Percentiles rank a stretch among this genome's conserved stretches.
phyloP scores from a whole-genome alignment of 202 grass and related monocot species.

The Panicum virgatum region DNA sequence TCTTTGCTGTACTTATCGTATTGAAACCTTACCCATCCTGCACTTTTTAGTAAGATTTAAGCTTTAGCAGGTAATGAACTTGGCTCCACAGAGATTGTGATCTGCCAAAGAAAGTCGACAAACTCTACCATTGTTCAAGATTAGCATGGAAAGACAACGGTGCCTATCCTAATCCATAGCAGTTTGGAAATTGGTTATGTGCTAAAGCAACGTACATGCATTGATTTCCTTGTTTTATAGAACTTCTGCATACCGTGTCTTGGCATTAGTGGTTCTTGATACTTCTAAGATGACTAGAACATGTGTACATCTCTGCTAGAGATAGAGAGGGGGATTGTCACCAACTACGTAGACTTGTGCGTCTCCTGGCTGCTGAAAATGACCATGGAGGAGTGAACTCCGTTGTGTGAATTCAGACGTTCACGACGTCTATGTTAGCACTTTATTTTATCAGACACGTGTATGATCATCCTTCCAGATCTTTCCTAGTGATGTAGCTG shows the following conservation, averaged over 20 bases:
- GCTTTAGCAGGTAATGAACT: not conserved
- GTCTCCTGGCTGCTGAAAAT: constrained; percentile 2
- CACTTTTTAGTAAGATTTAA: not conserved
- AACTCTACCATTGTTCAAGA: too few species aligned
- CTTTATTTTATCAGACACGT: not conserved
- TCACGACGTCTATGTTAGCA: constrained; percentile 18
- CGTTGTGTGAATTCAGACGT: constrained; percentile 28
- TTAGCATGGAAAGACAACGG: not conserved
- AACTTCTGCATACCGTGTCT: not conserved
- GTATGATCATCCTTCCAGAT: not conserved
- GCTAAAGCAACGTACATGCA: not conserved
- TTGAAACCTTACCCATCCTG: not conserved
- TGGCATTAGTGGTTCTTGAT: not conserved
- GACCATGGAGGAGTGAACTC: not conserved
- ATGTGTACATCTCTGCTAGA: not conserved
- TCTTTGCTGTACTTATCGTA: not conserved
- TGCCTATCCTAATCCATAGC: not conserved
- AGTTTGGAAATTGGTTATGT: not conserved
- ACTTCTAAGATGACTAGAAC: not conserved
- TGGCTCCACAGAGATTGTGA: not conserved
- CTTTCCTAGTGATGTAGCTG: not conserved
- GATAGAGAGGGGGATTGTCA: not conserved
- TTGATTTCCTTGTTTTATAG: not conserved
- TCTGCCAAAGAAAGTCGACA: not conserved
- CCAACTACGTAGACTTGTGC: constrained; percentile 14